Base-by-base conservation (phyloP, 805 yeast species). In the Metschnikowia kunwiensis region DNA sequence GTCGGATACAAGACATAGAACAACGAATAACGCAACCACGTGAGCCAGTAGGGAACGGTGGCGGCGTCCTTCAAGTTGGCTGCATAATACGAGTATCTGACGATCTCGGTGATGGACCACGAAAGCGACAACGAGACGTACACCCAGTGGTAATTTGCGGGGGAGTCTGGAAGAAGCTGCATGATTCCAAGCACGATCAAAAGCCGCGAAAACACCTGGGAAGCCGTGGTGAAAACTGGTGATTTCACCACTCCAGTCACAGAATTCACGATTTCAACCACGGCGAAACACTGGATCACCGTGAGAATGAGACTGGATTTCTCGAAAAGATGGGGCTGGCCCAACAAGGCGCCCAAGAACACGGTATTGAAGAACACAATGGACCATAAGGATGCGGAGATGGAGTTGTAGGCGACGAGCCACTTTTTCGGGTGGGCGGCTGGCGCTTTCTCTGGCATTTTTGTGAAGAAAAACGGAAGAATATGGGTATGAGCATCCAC, bases 101-200 rank as follows among this genome's bases (percentile, higher is more conserved):
- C 81, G 29, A 86, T 73, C 61, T 93, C 98, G n/a, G 97, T 86
- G 35, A 86, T 51, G n/a, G 93, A 78, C 98, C 98, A 93, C 9
- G 96, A 88, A 28, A 78, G 49, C 30, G 80, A 70, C 58, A 91
- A 72, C 1, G 91, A 68, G 38, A 80, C 61, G 59, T 82, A 89
- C 11, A 75, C 70, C 75, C 78, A 68, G 46, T 70, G 72, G 47
- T 49, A 35, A 47, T 74, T 70, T 19, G 87, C 87, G 13, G 82
- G 83, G 0, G 86, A 74, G 13, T 74, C 54, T 7, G 97, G 96
- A 46, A 88, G 68, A n/a, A 72, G 58, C 34, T 77, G 77, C 61
- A 87, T 78, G 34, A 91, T 75, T 3, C 97, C 97, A 66, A 83
- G 70, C 5, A 86, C 95, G 25, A 93, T 72, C 47, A 89, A 65